Evolutionary conservation across 306 rosid genomes (phyloP).

Genomic region (Ziziphus jujuba): DNA sequence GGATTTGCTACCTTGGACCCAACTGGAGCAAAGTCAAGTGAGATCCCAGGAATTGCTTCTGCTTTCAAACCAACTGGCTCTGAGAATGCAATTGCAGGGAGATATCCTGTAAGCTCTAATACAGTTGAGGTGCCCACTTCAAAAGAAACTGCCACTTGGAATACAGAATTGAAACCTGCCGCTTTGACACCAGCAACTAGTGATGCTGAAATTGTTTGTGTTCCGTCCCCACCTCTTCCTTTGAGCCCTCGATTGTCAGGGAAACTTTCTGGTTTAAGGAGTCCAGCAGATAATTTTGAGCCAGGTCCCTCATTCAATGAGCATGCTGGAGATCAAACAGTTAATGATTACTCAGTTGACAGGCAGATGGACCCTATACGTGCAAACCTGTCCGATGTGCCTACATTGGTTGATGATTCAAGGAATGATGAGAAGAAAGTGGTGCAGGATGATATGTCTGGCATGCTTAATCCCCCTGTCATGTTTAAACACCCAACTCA

Average conservation of each 20-base stretch:
- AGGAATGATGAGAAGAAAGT: slow-evolving; percentile 59
- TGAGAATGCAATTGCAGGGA: slow-evolving; percentile 46
- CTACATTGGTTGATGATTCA: slow-evolving; percentile 51
- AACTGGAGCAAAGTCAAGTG: slow-evolving; percentile 54
- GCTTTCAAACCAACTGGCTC: slow-evolving; percentile 52
- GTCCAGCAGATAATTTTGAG: slow-evolving; percentile 54
- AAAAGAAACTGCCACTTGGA: slow-evolving; percentile 49
- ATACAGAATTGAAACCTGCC: slow-evolving; percentile 57
- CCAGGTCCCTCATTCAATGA: slow-evolving; percentile 41
- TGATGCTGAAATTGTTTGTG: slow-evolving; percentile 62
- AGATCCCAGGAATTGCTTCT: slow-evolving; percentile 44
- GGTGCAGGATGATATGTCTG: slow-evolving; percentile 65
- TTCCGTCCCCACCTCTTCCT: slow-evolving; percentile 74
- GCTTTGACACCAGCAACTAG: slow-evolving; percentile 49
- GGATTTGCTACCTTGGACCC: slow-evolving; percentile 53
- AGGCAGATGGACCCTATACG: slow-evolving; percentile 62
- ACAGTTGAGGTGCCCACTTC: slow-evolving; percentile 51
- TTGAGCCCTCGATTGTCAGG: slow-evolving; percentile 84
- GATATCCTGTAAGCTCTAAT: slow-evolving; percentile 59
- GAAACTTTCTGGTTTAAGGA: slow-evolving; percentile 79
- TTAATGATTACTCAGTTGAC: slow-evolving; percentile 67
- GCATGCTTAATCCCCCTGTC: slow-evolving; percentile 53
- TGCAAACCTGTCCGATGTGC: slow-evolving; percentile 58
- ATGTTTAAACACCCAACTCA: slow-evolving; percentile 92
- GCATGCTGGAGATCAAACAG: slow-evolving; percentile 61